Conservation (phyloP, 768 basidiomycete species). For the Calvatia gigantea region DNA sequence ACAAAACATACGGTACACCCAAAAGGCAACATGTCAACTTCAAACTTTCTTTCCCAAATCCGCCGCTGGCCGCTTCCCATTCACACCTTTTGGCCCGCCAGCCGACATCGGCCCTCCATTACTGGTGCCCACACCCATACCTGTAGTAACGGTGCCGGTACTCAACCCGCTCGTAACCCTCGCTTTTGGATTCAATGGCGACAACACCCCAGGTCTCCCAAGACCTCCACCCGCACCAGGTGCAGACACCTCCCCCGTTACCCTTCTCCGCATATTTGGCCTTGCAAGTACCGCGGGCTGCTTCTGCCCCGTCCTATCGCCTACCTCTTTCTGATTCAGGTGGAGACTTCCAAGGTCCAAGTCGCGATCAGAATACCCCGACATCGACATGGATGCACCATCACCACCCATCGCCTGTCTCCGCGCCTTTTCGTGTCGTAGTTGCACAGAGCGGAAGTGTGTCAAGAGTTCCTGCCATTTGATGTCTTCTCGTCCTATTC, state of each 20-base stretch:
- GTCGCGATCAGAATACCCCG: conserved; percentile 44
- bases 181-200: conserved; percentile 72
- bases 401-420: conserved; percentile 74
- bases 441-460: conserved; percentile 90
- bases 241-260: conserved; percentile 47
- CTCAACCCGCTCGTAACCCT: conserved; percentile 43
- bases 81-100: conserved; percentile 25
- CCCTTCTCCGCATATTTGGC: conserved; percentile 56
- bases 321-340: conserved; percentile 27
- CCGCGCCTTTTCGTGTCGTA: conserved; percentile 88
- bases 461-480: conserved; percentile 94
- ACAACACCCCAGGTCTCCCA: conserved; percentile 49
- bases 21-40: too few species aligned
- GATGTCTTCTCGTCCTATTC: conserved; percentile 82
- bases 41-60: conserved; percentile 26
- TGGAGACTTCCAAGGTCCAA: conserved; percentile 10
- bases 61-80: conserved; percentile 21
- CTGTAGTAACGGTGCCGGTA: conserved; percentile 18
- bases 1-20: conserved; percentile 5
- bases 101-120: neutral
- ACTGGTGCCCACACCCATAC: conserved; percentile 13
- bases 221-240: conserved; percentile 25
- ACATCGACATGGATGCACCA: conserved; percentile 47
- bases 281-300: conserved; percentile 27
- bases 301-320: conserved; percentile 16